A percentile compares a stretch with the other conserved stretches of the same genome.
Conservation (phyloP, 805 yeast genomes). For the Spathaspora gorwiae region DNA sequence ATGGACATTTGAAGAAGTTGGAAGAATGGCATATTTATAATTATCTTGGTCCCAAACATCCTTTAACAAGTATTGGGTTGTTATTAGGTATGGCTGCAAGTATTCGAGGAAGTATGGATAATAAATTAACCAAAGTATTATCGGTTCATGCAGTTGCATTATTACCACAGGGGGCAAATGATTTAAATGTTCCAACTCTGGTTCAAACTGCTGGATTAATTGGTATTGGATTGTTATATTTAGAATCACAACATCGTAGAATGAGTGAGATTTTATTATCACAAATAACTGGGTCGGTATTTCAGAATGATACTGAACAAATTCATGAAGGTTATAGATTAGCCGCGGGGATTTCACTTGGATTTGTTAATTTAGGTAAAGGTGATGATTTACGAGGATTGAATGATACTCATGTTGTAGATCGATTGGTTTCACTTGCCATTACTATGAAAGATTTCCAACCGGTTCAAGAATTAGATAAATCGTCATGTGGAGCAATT, state of each 20-base stretch:
- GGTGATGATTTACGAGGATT: slow-evolving; percentile 59
- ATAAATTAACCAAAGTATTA: slow-evolving; percentile 81
- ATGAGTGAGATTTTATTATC: slow-evolving; percentile 76
- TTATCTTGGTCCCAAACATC: slow-evolving; percentile 84
- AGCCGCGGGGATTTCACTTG: slow-evolving; percentile 86
- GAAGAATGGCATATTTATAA: slow-evolving; percentile 98
- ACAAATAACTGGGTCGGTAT: slow-evolving; percentile 56
- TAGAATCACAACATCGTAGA: slow-evolving; percentile 73
- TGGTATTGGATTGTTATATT: slow-evolving; percentile 83
- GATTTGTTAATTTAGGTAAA: slow-evolving; percentile 75
- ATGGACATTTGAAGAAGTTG: slow-evolving; percentile 75
- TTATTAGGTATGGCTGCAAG: slow-evolving; percentile 93
- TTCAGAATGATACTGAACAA: slow-evolving; percentile 49
- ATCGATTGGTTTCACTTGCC: slow-evolving; percentile 54
- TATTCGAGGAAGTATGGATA: slow-evolving; percentile 74
- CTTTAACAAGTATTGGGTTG: slow-evolving; percentile 79
- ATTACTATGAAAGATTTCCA: slow-evolving; percentile 60
- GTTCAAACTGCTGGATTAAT: slow-evolving; percentile 91
- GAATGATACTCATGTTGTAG: slow-evolving; percentile 62
- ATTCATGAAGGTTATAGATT: slow-evolving; percentile 78
- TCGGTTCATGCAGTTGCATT: slow-evolving; percentile 91
- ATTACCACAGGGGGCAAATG: slow-evolving; percentile 86
- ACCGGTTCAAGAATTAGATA: slow-evolving; percentile 52
- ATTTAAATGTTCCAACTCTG: slow-evolving; percentile 72
- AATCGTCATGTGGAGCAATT: slow-evolving; percentile 69